phyloP scores from a whole-genome alignment of 202 grass and related monocot genomes.

The Digitaria exilis region DNA sequence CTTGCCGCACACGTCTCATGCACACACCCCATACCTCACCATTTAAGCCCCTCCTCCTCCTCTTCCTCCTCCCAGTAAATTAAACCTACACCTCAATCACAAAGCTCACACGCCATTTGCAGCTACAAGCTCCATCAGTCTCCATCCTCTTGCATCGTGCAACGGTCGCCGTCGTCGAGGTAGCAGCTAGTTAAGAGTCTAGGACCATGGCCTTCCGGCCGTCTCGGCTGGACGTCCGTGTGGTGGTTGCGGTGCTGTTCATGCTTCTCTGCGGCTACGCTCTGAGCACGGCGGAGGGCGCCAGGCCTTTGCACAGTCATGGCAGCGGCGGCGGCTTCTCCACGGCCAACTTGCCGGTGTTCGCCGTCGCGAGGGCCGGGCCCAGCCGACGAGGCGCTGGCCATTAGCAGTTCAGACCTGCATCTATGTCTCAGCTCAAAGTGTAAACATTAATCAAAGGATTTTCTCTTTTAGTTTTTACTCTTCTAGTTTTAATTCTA shows the following conservation, averaged over 20 bases:
- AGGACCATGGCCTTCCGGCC: constrained; percentile 17
- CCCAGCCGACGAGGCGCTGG: constrained; percentile 63
- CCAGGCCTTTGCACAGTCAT: constrained; percentile 43
- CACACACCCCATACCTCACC: background rate
- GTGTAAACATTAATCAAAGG: constrained; percentile 1
- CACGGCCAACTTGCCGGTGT: constrained; percentile 11
- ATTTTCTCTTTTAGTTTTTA: constrained; percentile 3
- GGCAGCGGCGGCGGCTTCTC: constrained; percentile 22
- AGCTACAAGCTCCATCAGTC: background rate
- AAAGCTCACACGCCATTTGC: background rate
- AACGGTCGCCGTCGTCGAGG: too few species aligned
- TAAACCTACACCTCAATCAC: constrained; percentile 5
- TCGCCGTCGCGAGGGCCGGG: constrained; percentile 58
- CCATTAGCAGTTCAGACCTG: constrained; percentile 33
- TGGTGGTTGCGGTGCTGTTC: constrained; percentile 1
- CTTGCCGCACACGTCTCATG: constrained; percentile 52
- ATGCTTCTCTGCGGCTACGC: constrained; percentile 55
- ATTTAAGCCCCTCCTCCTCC: too few species aligned
- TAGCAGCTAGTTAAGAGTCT: background rate
- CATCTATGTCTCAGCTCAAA: background rate
- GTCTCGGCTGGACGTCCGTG: background rate
- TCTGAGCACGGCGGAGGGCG: constrained; percentile 44
- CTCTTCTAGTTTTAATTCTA: background rate
- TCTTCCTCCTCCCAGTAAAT: background rate
- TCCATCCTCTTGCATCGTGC: too few species aligned